phyloP scores from a whole-genome alignment of 345 rosid species.

The Hirschfeldia incana region DNA sequence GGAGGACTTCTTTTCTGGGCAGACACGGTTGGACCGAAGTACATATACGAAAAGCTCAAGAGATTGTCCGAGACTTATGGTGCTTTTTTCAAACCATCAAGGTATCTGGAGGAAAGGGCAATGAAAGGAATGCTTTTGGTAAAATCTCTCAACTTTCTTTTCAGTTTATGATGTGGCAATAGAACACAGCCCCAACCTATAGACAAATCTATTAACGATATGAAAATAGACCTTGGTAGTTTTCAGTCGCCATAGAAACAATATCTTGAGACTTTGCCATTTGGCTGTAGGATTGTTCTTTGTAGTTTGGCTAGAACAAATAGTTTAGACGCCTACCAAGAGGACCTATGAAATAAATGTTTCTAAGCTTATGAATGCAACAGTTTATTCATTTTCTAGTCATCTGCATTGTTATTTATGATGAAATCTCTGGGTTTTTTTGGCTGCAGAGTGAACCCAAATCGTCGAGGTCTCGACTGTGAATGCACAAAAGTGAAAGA shows the following conservation, averaged over 20 bases:
- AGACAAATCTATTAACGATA: neutral
- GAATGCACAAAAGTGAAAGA: conserved; percentile 16
- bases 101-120: conserved; percentile 87
- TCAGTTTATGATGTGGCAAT: neutral
- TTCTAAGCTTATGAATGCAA: neutral
- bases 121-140: conserved; percentile 71
- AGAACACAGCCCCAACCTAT: conserved; percentile 1
- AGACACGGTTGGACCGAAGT: conserved; percentile 64
- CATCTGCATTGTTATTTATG: neutral
- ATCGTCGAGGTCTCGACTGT: conserved; percentile 29
- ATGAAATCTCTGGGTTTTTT: neutral
- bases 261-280: neutral
- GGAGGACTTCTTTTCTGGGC: conserved; percentile 96
- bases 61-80: conserved; percentile 73
- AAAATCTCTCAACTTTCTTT: conserved; percentile 31
- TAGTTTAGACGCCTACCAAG: neutral
- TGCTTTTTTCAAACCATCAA: conserved; percentile 69
- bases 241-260: neutral
- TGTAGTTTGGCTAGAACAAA: neutral
- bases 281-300: neutral
- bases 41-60: conserved; percentile 64
- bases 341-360: neutral
- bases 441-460: conserved; percentile 38
- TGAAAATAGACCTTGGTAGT: neutral
- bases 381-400: neutral